A percentile compares a stretch with the other conserved stretches of the same genome.
phyloP scores from a whole-genome alignment of 352 stramenopile species.

The Globisporangium iwayamae region DNA sequence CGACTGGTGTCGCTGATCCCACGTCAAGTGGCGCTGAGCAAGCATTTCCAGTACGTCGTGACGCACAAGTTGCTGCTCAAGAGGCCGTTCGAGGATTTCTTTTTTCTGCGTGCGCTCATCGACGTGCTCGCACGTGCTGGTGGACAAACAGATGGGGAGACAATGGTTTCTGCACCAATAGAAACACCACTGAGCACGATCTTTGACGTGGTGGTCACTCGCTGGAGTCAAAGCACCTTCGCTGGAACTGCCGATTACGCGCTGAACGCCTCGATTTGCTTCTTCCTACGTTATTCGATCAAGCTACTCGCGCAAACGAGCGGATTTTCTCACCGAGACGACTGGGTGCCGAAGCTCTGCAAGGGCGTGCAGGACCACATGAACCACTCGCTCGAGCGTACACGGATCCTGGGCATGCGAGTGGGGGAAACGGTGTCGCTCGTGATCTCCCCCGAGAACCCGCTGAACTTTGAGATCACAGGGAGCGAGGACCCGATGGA shows the following conservation, averaged over 20 bases:
- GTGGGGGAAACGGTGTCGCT: conserved; percentile 63
- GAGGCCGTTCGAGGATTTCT: conserved; percentile 41
- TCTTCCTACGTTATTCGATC: conserved; percentile 68
- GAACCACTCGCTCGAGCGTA: conserved; percentile 53
- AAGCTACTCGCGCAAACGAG: conserved; percentile 22
- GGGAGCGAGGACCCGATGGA: conserved; percentile 34
- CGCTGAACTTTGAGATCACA: conserved; percentile 54
- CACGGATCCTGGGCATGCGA: conserved; percentile 60
- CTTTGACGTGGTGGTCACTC: conserved; percentile 53
- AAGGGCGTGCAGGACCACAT: conserved; percentile 76
- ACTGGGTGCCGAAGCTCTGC: conserved; percentile 67
- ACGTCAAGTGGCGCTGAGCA: conserved; percentile 25
- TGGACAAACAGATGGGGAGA: not conserved
- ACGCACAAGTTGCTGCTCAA: conserved; percentile 58
- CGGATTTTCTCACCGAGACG: conserved; percentile 33
- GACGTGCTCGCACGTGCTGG: conserved; percentile 27
- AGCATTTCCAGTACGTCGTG: conserved; percentile 65
- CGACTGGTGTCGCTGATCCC: conserved; percentile 44
- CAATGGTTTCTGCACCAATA: not conserved
- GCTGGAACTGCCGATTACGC: conserved; percentile 42
- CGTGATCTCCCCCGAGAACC: conserved; percentile 57
- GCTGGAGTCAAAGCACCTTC: conserved; percentile 62
- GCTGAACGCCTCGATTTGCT: conserved; percentile 51
- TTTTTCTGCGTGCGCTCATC: conserved; percentile 46
- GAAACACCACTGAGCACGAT: conserved; percentile 28